These are phyloP conservation scores for Yamadazyma takamatsuzukensis DNA, from an alignment of 805 yeast genomes.

Conservation along the genomic window DNA sequence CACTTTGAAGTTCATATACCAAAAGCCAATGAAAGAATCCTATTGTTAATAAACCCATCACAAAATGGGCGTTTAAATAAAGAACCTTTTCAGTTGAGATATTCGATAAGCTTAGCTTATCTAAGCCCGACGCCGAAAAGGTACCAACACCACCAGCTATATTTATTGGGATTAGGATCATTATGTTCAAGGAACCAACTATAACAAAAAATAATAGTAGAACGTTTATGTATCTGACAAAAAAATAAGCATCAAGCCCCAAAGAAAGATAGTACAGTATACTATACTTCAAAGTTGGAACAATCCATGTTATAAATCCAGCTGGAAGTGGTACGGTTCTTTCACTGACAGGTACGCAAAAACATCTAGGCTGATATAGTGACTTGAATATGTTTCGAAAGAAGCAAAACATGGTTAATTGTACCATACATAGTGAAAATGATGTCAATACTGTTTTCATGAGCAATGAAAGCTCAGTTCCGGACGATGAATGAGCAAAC, in stretches of 20 bases:
- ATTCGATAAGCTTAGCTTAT: slow-evolving; percentile 67
- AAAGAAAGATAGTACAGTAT: slow-evolving; percentile 43
- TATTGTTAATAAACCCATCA: slow-evolving; percentile 53
- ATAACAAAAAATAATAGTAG: slow-evolving; percentile 49
- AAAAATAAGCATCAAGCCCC: slow-evolving; percentile 76
- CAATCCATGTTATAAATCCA: slow-evolving; percentile 56
- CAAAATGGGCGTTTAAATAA: slow-evolving; percentile 59
- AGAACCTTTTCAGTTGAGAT: slow-evolving; percentile 50
- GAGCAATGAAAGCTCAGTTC: slow-evolving; percentile 54
- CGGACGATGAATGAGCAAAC: slow-evolving; percentile 54
- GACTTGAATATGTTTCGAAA: slow-evolving; percentile 28
- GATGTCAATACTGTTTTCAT: slow-evolving; percentile 55
- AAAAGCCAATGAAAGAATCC: slow-evolving; percentile 55
- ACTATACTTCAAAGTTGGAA: slow-evolving; percentile 36
- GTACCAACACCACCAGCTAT: slow-evolving; percentile 31
- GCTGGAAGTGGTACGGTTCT: slow-evolving; percentile 35
- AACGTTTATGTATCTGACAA: slow-evolving; percentile 56
- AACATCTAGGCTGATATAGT: slow-evolving; percentile 55
- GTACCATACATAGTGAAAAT: slow-evolving; percentile 48
- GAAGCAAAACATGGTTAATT: slow-evolving; percentile 41
- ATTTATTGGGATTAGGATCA: slow-evolving; percentile 66
- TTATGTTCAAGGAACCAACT: slow-evolving; percentile 51
- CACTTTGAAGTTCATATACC: slow-evolving; percentile 51
- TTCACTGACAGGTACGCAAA: slow-evolving; percentile 37
- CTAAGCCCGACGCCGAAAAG: slow-evolving; percentile 49